A percentile compares a stretch with the other conserved stretches of the same genome.
Evolutionary conservation across 2,329 filamentous ascomycete species (phyloP).

Genomic region (Neoarthrinium moseri): DNA sequence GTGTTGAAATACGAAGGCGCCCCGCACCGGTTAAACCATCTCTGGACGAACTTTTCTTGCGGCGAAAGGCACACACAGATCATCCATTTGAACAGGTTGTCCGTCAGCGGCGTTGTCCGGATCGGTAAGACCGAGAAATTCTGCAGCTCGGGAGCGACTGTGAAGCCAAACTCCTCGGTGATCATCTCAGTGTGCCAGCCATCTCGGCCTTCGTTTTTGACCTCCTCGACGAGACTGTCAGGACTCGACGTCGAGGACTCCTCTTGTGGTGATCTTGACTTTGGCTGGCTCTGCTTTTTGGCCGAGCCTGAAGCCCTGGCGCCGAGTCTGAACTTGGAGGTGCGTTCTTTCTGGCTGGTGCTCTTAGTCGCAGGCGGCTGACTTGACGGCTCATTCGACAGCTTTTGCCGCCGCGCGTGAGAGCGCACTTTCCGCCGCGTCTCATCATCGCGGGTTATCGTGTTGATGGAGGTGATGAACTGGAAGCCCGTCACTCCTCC

Average conservation of each 20-base stretch:
- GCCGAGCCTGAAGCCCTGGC: constrained; percentile 5
- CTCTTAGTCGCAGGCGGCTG: constrained; percentile 20
- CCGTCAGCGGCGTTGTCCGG: constrained; percentile 30
- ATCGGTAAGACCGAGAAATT: constrained; percentile 29
- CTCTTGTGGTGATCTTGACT: not conserved
- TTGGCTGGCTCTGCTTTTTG: not conserved
- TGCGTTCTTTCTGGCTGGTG: constrained; percentile 28
- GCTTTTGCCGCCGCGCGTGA: constrained; percentile 30
- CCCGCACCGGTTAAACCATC: constrained; percentile 29
- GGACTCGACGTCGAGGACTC: constrained; percentile 9
- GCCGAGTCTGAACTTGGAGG: constrained; percentile 30
- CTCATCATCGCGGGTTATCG: constrained; percentile 31
- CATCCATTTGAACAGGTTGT: constrained; percentile 30
- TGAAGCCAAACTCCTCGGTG: constrained; percentile 26
- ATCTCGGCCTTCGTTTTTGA: not conserved
- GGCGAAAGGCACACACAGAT: constrained; percentile 31
- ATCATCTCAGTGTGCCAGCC: constrained; percentile 24
- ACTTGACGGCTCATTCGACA: constrained; percentile 21
- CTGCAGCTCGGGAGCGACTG: constrained; percentile 28
- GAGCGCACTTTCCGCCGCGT: constrained; percentile 32
- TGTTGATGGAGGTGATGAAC: constrained; percentile 34
- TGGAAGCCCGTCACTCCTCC: constrained; percentile 23
- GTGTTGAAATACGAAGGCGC: constrained; percentile 30
- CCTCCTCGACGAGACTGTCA: not conserved
- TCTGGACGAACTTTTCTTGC: constrained; percentile 27